phyloP scores from a whole-genome alignment of 208 protist species.

The Crithidia acanthocephali region DNA sequence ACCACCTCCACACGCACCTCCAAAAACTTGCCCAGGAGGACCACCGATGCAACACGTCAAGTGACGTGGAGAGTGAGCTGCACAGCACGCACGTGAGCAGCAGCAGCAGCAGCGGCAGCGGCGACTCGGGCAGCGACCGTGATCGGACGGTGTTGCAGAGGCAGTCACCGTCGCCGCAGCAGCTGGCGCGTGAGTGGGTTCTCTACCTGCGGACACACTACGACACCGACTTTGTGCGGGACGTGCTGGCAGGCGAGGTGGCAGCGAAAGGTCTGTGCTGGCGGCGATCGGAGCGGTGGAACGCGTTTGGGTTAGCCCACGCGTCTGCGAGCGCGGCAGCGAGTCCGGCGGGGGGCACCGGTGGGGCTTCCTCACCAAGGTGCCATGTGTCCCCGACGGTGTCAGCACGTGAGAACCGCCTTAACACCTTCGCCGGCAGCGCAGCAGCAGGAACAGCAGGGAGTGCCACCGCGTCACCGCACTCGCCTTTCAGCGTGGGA shows the following conservation, averaged over 20 bases:
- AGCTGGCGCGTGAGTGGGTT: conserved; percentile 65
- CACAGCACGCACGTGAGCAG: too few species aligned
- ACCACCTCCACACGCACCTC: conserved; percentile 21
- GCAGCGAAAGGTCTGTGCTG: conserved; percentile 51
- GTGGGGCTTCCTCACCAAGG: too few species aligned
- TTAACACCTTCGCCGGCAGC: too few species aligned
- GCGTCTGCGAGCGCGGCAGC: background rate
- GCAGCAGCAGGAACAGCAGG: too few species aligned
- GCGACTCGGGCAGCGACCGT: too few species aligned
- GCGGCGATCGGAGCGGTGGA: conserved; percentile 63
- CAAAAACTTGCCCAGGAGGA: background rate
- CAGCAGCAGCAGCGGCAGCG: background rate
- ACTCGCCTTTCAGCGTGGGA: too few species aligned
- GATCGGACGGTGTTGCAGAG: too few species aligned
- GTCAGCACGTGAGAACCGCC: too few species aligned
- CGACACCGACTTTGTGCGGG: conserved; percentile 25
- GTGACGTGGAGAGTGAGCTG: background rate
- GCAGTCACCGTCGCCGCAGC: conserved; percentile 26
- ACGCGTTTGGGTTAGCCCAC: conserved; percentile 29
- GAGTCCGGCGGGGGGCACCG: too few species aligned
- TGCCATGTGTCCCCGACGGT: too few species aligned
- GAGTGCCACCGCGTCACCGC: too few species aligned
- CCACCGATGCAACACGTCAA: too few species aligned
- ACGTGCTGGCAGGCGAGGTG: conserved; percentile 41
- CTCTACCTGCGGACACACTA: conserved; percentile 43